Conservation (phyloP, 345 rosid genomes). For the Lumnitzera littorea region DNA sequence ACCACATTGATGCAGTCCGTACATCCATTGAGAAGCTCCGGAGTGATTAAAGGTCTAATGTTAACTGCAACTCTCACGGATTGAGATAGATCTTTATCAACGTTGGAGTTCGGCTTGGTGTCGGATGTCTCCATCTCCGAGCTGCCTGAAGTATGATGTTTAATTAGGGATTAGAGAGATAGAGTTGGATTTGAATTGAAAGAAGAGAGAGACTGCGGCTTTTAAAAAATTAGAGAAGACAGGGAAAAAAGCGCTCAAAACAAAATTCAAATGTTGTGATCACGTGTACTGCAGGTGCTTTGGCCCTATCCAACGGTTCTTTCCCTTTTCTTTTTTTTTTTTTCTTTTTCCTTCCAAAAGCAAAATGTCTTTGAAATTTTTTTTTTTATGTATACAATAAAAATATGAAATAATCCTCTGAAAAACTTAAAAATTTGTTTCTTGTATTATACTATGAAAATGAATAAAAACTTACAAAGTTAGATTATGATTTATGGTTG, state of each 20-base stretch:
- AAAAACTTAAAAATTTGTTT: too few species aligned
- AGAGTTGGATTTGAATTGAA: conserved; percentile 5
- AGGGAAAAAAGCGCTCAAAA: conserved; percentile 36
- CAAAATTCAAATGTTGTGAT: conserved; percentile 33
- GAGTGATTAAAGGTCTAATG: conserved; percentile 75
- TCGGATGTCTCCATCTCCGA: conserved; percentile 46
- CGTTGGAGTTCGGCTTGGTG: background rate
- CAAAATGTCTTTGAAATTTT: too few species aligned
- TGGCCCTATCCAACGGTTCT: too few species aligned
- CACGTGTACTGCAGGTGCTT: too few species aligned
- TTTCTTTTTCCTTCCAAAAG: too few species aligned
- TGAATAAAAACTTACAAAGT: too few species aligned
- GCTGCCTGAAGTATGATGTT: background rate
- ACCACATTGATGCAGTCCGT: conserved; percentile 81
- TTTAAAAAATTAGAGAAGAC: background rate
- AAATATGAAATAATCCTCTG: too few species aligned
- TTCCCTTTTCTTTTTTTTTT: too few species aligned
- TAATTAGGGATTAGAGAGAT: background rate
- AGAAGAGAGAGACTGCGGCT: background rate
- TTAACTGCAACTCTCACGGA: conserved; percentile 88
- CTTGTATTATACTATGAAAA: too few species aligned
- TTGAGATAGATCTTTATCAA: conserved; percentile 32
- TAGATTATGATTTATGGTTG: too few species aligned
- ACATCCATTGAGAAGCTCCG: conserved; percentile 82
- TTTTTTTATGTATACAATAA: too few species aligned